phyloP scores from a whole-genome alignment of 1,284 basidiomycete genomes.

The Apiotrichum mycotoxinovorans region DNA sequence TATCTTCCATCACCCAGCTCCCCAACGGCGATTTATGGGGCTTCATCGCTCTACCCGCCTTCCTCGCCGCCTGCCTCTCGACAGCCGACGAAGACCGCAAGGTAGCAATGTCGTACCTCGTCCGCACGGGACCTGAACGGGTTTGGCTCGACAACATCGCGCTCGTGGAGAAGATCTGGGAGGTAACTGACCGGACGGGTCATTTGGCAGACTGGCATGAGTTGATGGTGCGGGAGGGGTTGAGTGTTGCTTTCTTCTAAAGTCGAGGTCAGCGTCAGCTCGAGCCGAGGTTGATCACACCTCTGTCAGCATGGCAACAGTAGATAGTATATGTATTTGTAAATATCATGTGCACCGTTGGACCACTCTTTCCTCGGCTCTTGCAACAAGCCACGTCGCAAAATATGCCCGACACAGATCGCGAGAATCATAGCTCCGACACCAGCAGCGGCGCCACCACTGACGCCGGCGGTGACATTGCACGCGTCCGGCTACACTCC shows the following conservation, averaged over 20 bases:
- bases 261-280: too few species aligned
- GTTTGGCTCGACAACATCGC: constrained; percentile 36
- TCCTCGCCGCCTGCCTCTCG: constrained; percentile 26
- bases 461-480: too few species aligned
- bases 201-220: constrained; percentile 30
- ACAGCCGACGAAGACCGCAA: constrained; percentile 25
- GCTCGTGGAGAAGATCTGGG: constrained; percentile 33
- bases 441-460: too few species aligned
- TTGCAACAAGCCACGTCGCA: too few species aligned
- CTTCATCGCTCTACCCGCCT: constrained; percentile 30
- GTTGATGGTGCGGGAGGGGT: constrained; percentile 30
- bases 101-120: constrained; percentile 23
- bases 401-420: too few species aligned
- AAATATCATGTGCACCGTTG: too few species aligned
- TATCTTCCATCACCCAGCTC: constrained; percentile 24
- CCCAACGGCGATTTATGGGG: constrained; percentile 30
- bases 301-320: too few species aligned
- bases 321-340: too few species aligned
- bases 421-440: too few species aligned
- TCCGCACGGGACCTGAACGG: constrained; percentile 27
- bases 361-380: too few species aligned
- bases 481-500: too few species aligned
- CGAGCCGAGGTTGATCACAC: too few species aligned
- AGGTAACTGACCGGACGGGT: constrained; percentile 31
- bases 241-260: constrained; percentile 33